Conservation (phyloP, 805 yeast species). For the Wickerhamomyces queroliae region DNA sequence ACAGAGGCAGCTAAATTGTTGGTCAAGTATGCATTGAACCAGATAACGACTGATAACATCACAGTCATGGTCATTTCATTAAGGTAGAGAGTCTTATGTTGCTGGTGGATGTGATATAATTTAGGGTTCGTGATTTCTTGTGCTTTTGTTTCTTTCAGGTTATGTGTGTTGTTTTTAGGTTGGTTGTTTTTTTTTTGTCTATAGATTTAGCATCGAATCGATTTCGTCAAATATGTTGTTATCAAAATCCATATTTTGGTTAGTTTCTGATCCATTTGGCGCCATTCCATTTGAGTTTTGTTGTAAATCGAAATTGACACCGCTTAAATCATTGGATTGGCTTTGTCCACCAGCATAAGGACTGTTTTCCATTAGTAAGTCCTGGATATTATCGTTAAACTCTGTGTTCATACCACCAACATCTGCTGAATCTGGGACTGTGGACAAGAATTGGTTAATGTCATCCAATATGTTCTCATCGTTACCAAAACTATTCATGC, state of each 20-base stretch:
- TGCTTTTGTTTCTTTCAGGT: not conserved
- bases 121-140: not conserved
- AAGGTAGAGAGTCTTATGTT: no score
- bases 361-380: conserved; percentile 16
- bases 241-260: conserved; percentile 10
- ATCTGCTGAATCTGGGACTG: conserved; percentile 26
- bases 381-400: conserved; percentile 17
- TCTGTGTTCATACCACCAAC: conserved; percentile 20
- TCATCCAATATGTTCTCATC: conserved; percentile 20
- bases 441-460: conserved; percentile 20
- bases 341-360: conserved; percentile 3
- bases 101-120: no score
- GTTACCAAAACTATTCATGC: conserved; percentile 8
- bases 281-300: not conserved
- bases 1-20: conserved; percentile 60
- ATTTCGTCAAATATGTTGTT: conserved; percentile 19
- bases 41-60: conserved; percentile 83
- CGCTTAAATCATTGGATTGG: conserved; percentile 4
- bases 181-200: conserved; percentile 3
- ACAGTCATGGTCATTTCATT: conserved; percentile 81
- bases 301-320: not conserved
- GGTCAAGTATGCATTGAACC: conserved; percentile 68
- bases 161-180: not conserved
- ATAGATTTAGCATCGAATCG: conserved; percentile 20
- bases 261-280: conserved; percentile 1